Evolutionary conservation across 768 basidiomycete species (phyloP).

Genomic region (Xerocomus potaroensis): DNA sequence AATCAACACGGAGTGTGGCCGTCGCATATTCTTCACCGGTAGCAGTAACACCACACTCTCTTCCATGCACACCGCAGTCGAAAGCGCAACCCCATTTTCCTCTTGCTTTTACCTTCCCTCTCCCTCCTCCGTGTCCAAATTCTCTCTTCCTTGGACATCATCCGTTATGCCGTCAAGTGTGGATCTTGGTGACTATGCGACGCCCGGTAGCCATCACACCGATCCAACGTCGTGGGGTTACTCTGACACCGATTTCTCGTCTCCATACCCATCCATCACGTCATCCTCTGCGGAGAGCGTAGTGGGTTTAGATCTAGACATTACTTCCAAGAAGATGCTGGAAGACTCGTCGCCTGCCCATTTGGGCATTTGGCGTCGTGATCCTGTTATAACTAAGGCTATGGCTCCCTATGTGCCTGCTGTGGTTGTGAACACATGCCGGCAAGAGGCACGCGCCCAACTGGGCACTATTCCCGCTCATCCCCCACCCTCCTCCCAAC

Average conservation of each 20-base stretch:
- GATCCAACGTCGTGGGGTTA: slow-evolving; percentile 47
- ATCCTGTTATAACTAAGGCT: slow-evolving; percentile 22
- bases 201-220: slow-evolving; percentile 47
- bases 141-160: slow-evolving; percentile 31
- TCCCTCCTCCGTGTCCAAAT: slow-evolving; percentile 37
- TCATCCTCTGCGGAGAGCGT: slow-evolving; percentile 36
- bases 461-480: slow-evolving; percentile 8
- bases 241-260: slow-evolving; percentile 44
- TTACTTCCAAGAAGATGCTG: slow-evolving; percentile 29
- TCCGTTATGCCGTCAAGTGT: slow-evolving; percentile 37
- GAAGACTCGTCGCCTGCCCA: slow-evolving; percentile 30
- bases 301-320: slow-evolving; percentile 30
- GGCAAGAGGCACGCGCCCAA: slow-evolving; percentile 17
- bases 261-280: slow-evolving; percentile 43
- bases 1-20: slow-evolving; percentile 51
- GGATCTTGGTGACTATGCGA: slow-evolving; percentile 36
- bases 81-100: slow-evolving; percentile 52
- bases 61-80: slow-evolving; percentile 76
- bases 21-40: slow-evolving; percentile 34
- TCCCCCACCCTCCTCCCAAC: slow-evolving; percentile 12
- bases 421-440: slow-evolving; percentile 26
- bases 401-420: slow-evolving; percentile 24
- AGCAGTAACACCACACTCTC: slow-evolving; percentile 45
- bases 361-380: slow-evolving; percentile 32
- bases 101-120: slow-evolving; percentile 54